Evolutionary conservation across 2,329 filamentous ascomycete species (phyloP).

Genomic region (Colletotrichum echinochloae): DNA sequence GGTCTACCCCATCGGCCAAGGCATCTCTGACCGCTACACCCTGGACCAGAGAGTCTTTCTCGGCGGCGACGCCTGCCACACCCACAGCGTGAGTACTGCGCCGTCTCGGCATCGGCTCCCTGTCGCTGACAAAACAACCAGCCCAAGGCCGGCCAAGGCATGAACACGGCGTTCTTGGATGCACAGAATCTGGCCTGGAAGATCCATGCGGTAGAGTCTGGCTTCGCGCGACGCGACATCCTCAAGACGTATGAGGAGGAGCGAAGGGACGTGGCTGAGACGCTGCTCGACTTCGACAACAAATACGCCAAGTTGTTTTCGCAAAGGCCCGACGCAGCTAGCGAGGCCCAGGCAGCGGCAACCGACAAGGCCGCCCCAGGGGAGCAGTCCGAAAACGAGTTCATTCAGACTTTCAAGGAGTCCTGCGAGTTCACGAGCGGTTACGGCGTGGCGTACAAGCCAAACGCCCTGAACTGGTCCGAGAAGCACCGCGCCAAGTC

Average conservation of each 20-base stretch:
- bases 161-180: constrained; percentile 84
- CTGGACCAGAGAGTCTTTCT: constrained; percentile 78
- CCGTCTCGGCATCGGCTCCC: background rate
- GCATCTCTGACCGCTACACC: constrained; percentile 76
- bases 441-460: constrained; percentile 87
- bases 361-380: constrained; percentile 51
- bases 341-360: constrained; percentile 78
- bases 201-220: constrained; percentile 88
- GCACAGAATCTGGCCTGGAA: constrained; percentile 96
- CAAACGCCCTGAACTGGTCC: constrained; percentile 89
- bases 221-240: constrained; percentile 80
- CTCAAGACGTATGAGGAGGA: constrained; percentile 90
- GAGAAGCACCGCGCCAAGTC: constrained; percentile 77
- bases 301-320: constrained; percentile 93
- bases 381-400: constrained; percentile 74
- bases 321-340: constrained; percentile 76
- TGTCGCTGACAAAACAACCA: constrained; percentile 48
- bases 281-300: constrained; percentile 86
- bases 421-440: constrained; percentile 93
- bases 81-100: constrained; percentile 70
- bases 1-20: constrained; percentile 81
- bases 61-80: constrained; percentile 83
- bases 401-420: constrained; percentile 91
- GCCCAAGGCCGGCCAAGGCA: constrained; percentile 83
- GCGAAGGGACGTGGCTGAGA: constrained; percentile 86